Evolutionary conservation across 768 basidiomycete genomes (phyloP), one percentile per base, ranked within the genome.

Genomic region (Inosperma sp.): DNA sequence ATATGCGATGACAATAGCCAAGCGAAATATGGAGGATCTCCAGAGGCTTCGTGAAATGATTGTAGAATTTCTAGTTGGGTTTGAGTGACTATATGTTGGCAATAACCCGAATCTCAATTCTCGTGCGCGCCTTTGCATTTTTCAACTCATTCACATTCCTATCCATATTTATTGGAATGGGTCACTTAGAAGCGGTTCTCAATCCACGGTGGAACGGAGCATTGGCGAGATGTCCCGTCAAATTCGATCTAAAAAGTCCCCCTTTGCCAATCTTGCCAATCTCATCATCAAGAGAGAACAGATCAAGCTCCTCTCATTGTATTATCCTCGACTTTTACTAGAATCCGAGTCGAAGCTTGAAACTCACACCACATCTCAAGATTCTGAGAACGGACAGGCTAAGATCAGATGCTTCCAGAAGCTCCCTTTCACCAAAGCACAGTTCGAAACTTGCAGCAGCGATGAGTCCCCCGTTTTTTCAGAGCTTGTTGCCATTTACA

Each of bases 91-190:
- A 1, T 69, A 70, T 51, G 54, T 69, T 50, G 59, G 57, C 12
- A 48, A 54, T 6, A 49, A 66, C 27, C 62, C 63, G 14, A 55
- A 59, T 27, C 61, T 62, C 13, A 61, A 67, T 26, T 40, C 25
- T 3, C 54, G 64, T 5, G 49, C 46, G 9, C 39, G 62, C 6
- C 53, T 70, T 8, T 70, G 65, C 27, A 49, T 70, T 6, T 68
- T 69, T 42, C 67, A 70, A 33, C 58, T 69, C 1, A 59, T 67
- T 39, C 68, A 70, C 44, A 46, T 69, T 14, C 66, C 66, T 25
- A 35, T 40, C 1, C 68, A 71, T 46, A 68, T 69, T n/a, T 9
- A 42, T 14, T 71, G 65, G 64, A 59, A 65, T 64, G 68, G 67
- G 2, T 68, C 66, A 16, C 59, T 71, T 10, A 49, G 64, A 12